Conservation (phyloP, 2,329 filamentous ascomycete species). For the Ramularia collo-cygni region DNA sequence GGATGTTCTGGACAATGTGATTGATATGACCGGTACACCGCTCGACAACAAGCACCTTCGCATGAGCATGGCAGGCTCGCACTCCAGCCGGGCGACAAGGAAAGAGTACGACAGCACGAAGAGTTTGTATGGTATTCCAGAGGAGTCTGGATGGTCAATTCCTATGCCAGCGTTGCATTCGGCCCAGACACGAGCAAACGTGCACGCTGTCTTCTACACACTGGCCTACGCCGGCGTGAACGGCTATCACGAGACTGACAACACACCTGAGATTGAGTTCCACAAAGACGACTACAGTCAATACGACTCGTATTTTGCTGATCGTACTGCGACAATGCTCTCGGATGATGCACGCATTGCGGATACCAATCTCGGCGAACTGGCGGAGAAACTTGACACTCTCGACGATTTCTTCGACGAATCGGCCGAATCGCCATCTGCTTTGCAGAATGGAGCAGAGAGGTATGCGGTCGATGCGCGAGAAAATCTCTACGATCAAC, state of each 20-base stretch:
- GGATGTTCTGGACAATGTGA: constrained; percentile 87
- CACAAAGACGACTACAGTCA: constrained; percentile 74
- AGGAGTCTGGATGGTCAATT: constrained; percentile 92
- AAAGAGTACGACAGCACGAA: constrained; percentile 95
- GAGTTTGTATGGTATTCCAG: constrained; percentile 92
- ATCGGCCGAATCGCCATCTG: constrained; percentile 13
- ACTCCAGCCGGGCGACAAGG: constrained; percentile 68
- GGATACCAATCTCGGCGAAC: constrained; percentile 70
- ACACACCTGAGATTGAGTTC: constrained; percentile 86
- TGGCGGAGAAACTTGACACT: constrained; percentile 57
- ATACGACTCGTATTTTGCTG: constrained; percentile 67
- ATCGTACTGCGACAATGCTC: constrained; percentile 82
- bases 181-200: constrained; percentile 77
- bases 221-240: constrained; percentile 32
- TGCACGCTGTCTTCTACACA: constrained; percentile 93
- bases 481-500: constrained; percentile 83
- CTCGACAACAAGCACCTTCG: constrained; percentile 91
- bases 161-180: constrained; percentile 88
- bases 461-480: constrained; percentile 41
- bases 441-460: constrained; percentile 13
- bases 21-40: constrained; percentile 78
- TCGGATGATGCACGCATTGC: constrained; percentile 67
- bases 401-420: constrained; percentile 51
- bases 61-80: constrained; percentile 95
- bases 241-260: constrained; percentile 49